These are phyloP conservation scores for Plasmodium fragile DNA, from an alignment of 169 alveolate genomes.

Conservation along the genomic window DNA sequence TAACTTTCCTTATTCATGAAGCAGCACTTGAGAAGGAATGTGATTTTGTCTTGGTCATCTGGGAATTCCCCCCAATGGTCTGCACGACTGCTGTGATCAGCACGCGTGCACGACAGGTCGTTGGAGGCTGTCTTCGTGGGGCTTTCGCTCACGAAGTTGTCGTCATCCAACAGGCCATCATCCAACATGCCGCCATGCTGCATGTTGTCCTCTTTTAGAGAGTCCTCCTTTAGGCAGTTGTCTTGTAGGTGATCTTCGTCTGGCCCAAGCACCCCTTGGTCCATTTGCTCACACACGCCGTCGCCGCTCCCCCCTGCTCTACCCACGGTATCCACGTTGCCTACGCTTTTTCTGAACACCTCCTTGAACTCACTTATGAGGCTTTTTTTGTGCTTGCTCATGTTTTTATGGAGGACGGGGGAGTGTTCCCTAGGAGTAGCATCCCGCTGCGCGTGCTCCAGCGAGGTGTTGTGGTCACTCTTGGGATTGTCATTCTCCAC, in stretches of 20 bases:
- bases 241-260: not conserved
- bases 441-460: not conserved
- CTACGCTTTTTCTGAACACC: not conserved
- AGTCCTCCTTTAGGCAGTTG: not conserved
- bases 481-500: not conserved
- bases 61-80: not conserved
- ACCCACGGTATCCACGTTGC: not conserved
- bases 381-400: not conserved
- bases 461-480: not conserved
- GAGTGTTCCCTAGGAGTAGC: not conserved
- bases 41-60: not conserved
- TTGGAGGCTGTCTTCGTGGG: not conserved
- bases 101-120: not conserved
- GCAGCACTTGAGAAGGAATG: constrained; percentile 45
- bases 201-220: not conserved
- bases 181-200: not conserved
- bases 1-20: constrained; percentile 59
- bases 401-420: not conserved
- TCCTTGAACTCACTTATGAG: constrained; percentile 10
- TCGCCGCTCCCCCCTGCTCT: not conserved
- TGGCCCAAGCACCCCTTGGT: not conserved
- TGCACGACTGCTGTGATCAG: not conserved
- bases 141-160: not conserved
- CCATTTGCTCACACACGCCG: not conserved
- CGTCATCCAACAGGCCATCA: not conserved